Evolutionary conservation across 257 asterid genomes (phyloP).

Genomic region (Nicotiana paniculata): DNA sequence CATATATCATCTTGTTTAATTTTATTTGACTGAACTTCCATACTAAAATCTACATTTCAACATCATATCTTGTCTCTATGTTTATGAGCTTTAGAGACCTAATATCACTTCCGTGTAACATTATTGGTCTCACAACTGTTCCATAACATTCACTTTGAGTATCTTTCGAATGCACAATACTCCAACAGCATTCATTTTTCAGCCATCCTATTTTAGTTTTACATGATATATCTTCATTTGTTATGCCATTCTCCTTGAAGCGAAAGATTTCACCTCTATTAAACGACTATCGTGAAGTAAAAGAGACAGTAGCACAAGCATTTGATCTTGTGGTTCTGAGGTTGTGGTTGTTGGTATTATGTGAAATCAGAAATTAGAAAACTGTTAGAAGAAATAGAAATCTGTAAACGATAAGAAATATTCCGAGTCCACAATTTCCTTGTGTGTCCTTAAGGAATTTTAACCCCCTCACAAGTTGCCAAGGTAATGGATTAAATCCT

Average conservation of each 20-base stretch:
- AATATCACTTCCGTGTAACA: neutral
- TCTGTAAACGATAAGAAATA: too few relatives aligned
- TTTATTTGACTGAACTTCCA: neutral
- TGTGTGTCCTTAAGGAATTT: too few relatives aligned
- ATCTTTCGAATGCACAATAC: neutral
- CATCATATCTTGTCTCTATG: neutral
- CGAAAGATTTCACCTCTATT: neutral
- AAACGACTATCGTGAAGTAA: slow-evolving; percentile 21
- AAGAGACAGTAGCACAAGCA: neutral
- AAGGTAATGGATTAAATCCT: too few relatives aligned
- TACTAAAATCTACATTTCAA: neutral
- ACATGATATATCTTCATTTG: neutral
- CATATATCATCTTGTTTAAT: neutral
- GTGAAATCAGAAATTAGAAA: too few relatives aligned
- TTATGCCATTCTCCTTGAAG: neutral
- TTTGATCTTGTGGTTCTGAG: neutral
- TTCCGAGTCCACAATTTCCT: too few relatives aligned
- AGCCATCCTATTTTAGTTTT: neutral
- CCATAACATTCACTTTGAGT: neutral
- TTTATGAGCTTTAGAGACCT: neutral
- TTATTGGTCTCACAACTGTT: neutral
- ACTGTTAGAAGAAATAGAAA: too few relatives aligned
- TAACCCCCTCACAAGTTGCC: too few relatives aligned
- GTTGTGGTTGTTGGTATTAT: too few relatives aligned
- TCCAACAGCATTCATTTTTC: neutral